Evolutionary conservation across 2,329 filamentous ascomycete genomes (phyloP), one percentile per base, ranked within the genome.

Genomic region (Balansia obtecta): DNA sequence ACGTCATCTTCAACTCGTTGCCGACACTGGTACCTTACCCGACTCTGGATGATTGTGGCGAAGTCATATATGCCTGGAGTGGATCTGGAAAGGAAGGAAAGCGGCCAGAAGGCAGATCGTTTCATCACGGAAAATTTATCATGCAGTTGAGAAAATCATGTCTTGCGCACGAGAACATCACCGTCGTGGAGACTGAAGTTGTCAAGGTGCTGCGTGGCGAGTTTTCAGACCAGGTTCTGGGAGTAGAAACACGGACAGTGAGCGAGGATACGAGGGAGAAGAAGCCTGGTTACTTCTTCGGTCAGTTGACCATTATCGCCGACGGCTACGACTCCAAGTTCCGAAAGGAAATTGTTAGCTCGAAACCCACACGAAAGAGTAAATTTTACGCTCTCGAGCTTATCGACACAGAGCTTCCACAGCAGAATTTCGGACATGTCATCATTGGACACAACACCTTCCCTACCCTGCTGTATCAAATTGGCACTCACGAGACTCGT

Each of bases 101-200:
- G 60, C 73, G 71, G 57, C 69, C 74, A 55, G 83, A 86, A 2
- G 93, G 93, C 39, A 75, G 85, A 54, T 79, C 79, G 45, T 98
- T 98, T 66, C 93, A 98, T 71, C 93, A 98, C 69, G 93, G 93
- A 45, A 81, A 88, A 58, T 96, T 98, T 69, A 88, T 98, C 60
- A 80, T 77, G 68, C 83, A 87, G 63, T 71, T 98, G 56, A 81
- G 93, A 53, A 76, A 77, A 58, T 84, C 87, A 27, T 93, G 89
- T 51, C 70, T 81, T 62, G 74, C 69, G 16, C 83, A 90, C 61
- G 75, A 83, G 55, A 95, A 96, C 64, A 88, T 98, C 59, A 90
- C 85, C 20, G 79, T 97, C 32, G 77, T 97, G 57, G 93, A 98
- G 72, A 93, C 88, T 12, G 91, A 90, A 57, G 93, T 85, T 18